Percentiles rank a stretch among this genome's conserved stretches.
phyloP scores from a whole-genome alignment of 495 filamentous ascomycete species.

The Trichodelitschia bisporula region DNA sequence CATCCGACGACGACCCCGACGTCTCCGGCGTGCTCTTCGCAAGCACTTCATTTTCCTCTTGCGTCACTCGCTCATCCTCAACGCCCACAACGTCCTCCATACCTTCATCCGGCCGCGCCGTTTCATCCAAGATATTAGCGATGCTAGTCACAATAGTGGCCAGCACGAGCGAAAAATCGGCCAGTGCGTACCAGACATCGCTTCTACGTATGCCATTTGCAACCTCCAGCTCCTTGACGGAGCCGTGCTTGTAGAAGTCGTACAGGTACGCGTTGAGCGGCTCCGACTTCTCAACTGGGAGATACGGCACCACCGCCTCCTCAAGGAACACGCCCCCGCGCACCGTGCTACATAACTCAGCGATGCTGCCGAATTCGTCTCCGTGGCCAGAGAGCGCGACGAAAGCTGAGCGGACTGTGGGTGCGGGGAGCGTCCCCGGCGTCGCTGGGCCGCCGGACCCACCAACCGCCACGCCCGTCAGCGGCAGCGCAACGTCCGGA shows the following conservation, averaged over 20 bases:
- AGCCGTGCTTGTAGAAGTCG: slow-evolving; percentile 53
- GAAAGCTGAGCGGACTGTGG: slow-evolving; percentile 36
- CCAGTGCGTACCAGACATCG: slow-evolving; percentile 38
- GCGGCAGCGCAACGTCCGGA: slow-evolving; percentile 28
- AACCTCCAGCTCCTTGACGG: slow-evolving; percentile 23
- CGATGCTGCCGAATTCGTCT: slow-evolving; percentile 34
- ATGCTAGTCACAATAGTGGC: slow-evolving; percentile 37
- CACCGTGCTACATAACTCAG: slow-evolving; percentile 34
- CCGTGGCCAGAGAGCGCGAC: slow-evolving; percentile 41
- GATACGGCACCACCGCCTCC: slow-evolving; percentile 39
- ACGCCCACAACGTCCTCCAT: slow-evolving; percentile 17
- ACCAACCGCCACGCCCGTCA: slow-evolving; percentile 26
- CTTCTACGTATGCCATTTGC: slow-evolving; percentile 34
- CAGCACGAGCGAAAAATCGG: slow-evolving; percentile 43
- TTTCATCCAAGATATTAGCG: slow-evolving; percentile 23
- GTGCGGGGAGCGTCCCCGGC: slow-evolving; percentile 5
- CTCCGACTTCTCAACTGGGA: slow-evolving; percentile 26
- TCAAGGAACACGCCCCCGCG: slow-evolving; percentile 48
- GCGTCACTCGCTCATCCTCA: slow-evolving; percentile 9
- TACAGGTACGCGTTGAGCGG: slow-evolving; percentile 45
- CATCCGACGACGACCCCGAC: too few species aligned
- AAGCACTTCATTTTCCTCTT: slow-evolving; percentile 1
- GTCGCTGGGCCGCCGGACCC: slow-evolving; percentile 4
- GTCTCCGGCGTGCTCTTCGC: background rate
- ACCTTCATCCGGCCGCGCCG: slow-evolving; percentile 12